Evolutionary conservation across 495 filamentous ascomycete genomes (phyloP).

Genomic region (Hamigera avellanea): DNA sequence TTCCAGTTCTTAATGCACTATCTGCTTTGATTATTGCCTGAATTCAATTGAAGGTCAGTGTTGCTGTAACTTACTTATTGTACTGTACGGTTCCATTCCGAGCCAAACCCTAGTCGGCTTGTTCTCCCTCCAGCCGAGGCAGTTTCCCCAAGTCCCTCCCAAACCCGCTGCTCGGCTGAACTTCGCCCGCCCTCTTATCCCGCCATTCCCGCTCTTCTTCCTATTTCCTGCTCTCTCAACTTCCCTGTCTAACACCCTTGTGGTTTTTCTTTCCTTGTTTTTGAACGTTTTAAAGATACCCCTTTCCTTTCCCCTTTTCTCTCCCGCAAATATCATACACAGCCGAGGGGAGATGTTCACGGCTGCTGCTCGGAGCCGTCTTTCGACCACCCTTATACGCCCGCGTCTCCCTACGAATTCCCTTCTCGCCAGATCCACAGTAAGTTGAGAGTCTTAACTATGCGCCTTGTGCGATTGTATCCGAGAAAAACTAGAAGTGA

Average conservation of each 20-base stretch:
- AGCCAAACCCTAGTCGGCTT: too few relatives aligned
- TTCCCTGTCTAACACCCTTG: not conserved
- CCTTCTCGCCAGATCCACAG: slow-evolving; percentile 26
- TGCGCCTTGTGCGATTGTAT: not conserved
- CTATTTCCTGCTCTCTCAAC: not conserved
- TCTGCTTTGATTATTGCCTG: too few relatives aligned
- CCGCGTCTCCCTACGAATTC: slow-evolving; percentile 26
- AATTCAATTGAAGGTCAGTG: too few relatives aligned
- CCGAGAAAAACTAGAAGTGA: not conserved
- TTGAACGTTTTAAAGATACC: not conserved
- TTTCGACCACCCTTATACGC: slow-evolving; percentile 28
- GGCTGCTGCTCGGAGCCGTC: slow-evolving; percentile 35
- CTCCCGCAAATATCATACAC: slow-evolving; percentile 5
- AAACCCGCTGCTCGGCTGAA: too few relatives aligned
- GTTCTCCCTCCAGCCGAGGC: too few relatives aligned
- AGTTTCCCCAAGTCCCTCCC: slow-evolving; percentile 1
- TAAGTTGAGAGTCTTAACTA: slow-evolving; percentile 11
- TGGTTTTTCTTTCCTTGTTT: slow-evolving; percentile 4
- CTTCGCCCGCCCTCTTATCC: too few relatives aligned
- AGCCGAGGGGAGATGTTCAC: slow-evolving; percentile 33
- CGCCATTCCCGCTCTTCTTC: too few relatives aligned
- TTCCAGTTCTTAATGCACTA: too few relatives aligned
- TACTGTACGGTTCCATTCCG: too few relatives aligned
- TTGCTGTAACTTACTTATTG: too few relatives aligned
- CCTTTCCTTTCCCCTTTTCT: slow-evolving; percentile 5